phyloP scores from a whole-genome alignment of 1,284 basidiomycete species.

The Cystobasidium pallidum region DNA sequence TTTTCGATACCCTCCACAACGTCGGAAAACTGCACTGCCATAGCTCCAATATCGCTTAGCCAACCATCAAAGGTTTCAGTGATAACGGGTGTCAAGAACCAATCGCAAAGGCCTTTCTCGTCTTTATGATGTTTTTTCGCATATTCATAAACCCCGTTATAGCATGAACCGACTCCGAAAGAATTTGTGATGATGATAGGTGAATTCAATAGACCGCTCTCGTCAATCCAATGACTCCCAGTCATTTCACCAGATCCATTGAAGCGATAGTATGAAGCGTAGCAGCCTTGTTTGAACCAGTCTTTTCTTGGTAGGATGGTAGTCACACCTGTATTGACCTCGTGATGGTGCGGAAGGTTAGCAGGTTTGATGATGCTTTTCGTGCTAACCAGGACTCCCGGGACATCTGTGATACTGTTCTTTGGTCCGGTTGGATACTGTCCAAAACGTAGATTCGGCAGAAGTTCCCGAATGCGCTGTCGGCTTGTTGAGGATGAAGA shows the following conservation, averaged over 20 bases:
- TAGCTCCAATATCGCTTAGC: slow-evolving; percentile 48
- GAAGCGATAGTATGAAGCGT: slow-evolving; percentile 47
- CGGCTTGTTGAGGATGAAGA: slow-evolving; percentile 2
- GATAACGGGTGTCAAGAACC: slow-evolving; percentile 48
- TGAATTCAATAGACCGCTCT: slow-evolving; percentile 36
- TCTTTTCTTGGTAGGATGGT: slow-evolving; percentile 47
- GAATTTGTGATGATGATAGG: slow-evolving; percentile 44
- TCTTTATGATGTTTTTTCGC: slow-evolving; percentile 43
- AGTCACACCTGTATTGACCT: slow-evolving; percentile 48
- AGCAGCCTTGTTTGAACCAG: slow-evolving; percentile 47
- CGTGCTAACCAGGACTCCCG: slow-evolving; percentile 35
- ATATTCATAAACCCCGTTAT: slow-evolving; percentile 47
- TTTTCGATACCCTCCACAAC: slow-evolving; percentile 48
- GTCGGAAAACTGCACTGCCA: slow-evolving; percentile 46
- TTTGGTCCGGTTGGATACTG: slow-evolving; percentile 35
- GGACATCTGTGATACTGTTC: slow-evolving; percentile 40
- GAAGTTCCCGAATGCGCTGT: slow-evolving; percentile 32
- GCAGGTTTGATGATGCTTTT: slow-evolving; percentile 30
- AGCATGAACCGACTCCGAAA: slow-evolving; percentile 40
- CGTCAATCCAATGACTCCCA: slow-evolving; percentile 45
- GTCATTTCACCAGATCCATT: slow-evolving; percentile 51
- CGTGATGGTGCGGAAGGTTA: slow-evolving; percentile 27
- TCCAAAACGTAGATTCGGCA: slow-evolving; percentile 41
- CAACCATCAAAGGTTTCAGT: slow-evolving; percentile 49
- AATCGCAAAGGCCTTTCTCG: slow-evolving; percentile 43